These are phyloP conservation scores for Coniella lustricola DNA, from an alignment of 2,329 filamentous ascomycete species.

Conservation along the genomic window DNA sequence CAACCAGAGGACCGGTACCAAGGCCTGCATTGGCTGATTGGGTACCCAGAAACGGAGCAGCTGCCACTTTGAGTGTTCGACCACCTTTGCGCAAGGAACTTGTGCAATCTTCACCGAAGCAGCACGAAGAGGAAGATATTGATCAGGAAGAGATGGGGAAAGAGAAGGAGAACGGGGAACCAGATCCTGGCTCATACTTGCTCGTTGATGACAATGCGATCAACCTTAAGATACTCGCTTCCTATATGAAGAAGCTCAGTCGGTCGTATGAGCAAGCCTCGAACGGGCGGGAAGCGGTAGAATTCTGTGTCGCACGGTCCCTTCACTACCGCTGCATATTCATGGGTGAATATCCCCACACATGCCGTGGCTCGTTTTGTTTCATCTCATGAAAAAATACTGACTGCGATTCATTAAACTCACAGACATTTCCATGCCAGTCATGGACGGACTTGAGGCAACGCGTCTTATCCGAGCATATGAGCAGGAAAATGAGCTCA, in stretches of 20 bases:
- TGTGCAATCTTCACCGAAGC: neutral
- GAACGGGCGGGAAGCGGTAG: constrained; percentile 42
- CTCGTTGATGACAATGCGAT: constrained; percentile 37
- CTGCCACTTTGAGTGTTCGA: no score
- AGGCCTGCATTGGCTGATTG: no score
- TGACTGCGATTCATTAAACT: neutral
- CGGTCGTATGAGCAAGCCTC: constrained; percentile 34
- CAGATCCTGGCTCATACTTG: constrained; percentile 13
- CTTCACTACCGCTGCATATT: constrained; percentile 37
- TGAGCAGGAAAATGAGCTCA: constrained; percentile 17
- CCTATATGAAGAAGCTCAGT: constrained; percentile 30
- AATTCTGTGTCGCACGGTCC: constrained; percentile 29
- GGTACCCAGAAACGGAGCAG: no score
- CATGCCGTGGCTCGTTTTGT: neutral
- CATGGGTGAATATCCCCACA: constrained; percentile 31
- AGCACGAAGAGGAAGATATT: no score
- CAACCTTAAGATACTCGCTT: constrained; percentile 31
- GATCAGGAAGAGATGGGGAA: neutral
- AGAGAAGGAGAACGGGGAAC: neutral
- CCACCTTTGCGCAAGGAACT: no score
- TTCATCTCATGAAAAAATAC: neutral
- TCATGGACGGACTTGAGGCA: constrained; percentile 26
- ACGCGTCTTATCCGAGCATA: constrained; percentile 22
- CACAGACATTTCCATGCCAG: constrained; percentile 25
- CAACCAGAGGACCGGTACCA: no score